Conservation (phyloP, 2,329 filamentous ascomycete genomes). For the Clarireedia hainanense region DNA sequence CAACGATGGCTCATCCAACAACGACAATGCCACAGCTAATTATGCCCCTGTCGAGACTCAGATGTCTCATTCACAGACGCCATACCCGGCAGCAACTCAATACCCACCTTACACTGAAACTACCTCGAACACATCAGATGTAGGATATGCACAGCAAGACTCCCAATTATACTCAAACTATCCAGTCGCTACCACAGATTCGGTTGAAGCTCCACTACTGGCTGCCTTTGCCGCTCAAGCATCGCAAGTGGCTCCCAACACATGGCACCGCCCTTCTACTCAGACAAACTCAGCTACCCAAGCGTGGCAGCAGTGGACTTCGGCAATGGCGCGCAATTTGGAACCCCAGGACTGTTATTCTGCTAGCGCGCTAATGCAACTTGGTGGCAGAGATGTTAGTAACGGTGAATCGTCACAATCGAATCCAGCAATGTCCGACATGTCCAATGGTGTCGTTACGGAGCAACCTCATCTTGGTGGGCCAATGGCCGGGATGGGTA, state of each 20-base stretch:
- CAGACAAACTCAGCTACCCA: slow-evolving; percentile 18
- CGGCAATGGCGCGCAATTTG: slow-evolving; percentile 22
- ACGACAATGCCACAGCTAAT: slow-evolving; percentile 7
- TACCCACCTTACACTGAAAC: slow-evolving; percentile 25
- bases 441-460: neutral
- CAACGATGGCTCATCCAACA: slow-evolving; percentile 10
- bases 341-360: slow-evolving; percentile 28
- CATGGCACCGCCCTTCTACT: slow-evolving; percentile 14
- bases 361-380: slow-evolving; percentile 27
- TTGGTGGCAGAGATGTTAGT: slow-evolving; percentile 20
- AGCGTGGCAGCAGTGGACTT: slow-evolving; percentile 29
- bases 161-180: slow-evolving; percentile 1
- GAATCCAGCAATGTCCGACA: neutral
- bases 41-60: slow-evolving; percentile 17
- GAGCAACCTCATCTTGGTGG: slow-evolving; percentile 3
- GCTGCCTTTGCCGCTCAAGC: slow-evolving; percentile 22
- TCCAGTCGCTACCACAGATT: slow-evolving; percentile 8
- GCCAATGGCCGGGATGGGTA: neutral
- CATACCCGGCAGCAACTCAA: slow-evolving; percentile 27
- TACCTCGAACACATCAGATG: slow-evolving; percentile 11
- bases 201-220: slow-evolving; percentile 22
- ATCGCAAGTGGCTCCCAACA: slow-evolving; percentile 29
- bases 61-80: slow-evolving; percentile 22
- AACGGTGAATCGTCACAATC: slow-evolving; percentile 9
- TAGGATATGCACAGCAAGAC: slow-evolving; percentile 20